Conservation (phyloP, 2,329 filamentous ascomycete species). For the Colletotrichum magnum region DNA sequence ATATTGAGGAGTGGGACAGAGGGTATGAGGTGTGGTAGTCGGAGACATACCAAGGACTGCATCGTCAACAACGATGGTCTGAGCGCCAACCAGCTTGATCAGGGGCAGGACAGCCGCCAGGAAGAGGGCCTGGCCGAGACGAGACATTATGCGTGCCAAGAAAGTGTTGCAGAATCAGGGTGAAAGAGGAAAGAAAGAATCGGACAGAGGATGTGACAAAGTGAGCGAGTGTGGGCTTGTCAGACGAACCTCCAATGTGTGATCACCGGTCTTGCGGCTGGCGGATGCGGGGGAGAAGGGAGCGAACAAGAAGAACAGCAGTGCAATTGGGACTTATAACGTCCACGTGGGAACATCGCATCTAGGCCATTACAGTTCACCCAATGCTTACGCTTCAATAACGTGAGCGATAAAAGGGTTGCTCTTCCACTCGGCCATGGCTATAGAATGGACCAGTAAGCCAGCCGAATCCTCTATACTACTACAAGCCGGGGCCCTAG, state of each 20-base stretch:
- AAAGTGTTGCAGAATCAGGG: background rate
- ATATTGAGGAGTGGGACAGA: background rate
- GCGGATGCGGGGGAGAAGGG: constrained; percentile 17
- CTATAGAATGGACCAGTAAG: too few species aligned
- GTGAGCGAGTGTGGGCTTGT: constrained; percentile 4
- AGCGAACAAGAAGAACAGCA: background rate
- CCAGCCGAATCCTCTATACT: too few species aligned
- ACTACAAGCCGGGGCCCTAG: background rate
- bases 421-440: too few species aligned
- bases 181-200: constrained; percentile 1
- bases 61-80: constrained; percentile 30
- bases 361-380: background rate
- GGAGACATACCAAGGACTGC: constrained; percentile 16
- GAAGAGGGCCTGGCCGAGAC: constrained; percentile 25
- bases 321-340: constrained; percentile 18
- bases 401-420: background rate
- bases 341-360: constrained; percentile 25
- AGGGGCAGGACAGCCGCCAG: constrained; percentile 22
- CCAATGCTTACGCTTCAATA: background rate
- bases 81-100: background rate
- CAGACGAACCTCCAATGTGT: constrained; percentile 16
- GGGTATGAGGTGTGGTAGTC: constrained; percentile 6
- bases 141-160: constrained; percentile 23
- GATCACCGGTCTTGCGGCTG: constrained; percentile 23
- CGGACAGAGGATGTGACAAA: constrained; percentile 23